Conservation (phyloP, 495 filamentous ascomycete genomes). For the Aspergillus nanangensis region DNA sequence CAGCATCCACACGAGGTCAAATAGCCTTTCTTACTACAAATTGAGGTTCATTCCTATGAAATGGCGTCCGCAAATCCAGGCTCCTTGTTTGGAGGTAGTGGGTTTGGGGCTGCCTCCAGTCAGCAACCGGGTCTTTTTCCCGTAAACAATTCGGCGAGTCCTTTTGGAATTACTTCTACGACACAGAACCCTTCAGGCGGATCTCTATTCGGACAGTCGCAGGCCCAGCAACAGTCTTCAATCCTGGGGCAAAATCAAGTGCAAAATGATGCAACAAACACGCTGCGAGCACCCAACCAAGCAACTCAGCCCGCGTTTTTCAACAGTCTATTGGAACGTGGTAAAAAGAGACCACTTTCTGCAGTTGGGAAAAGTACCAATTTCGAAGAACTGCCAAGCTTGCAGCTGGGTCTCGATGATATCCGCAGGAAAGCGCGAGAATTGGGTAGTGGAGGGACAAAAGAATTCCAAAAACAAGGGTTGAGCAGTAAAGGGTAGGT, state of each 20-base stretch:
- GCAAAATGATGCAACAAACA: slow-evolving; percentile 14
- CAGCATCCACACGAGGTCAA: too few species aligned
- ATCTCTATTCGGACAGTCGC: slow-evolving; percentile 27
- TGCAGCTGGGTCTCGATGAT: slow-evolving; percentile 83
- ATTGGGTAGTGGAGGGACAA: slow-evolving; percentile 54
- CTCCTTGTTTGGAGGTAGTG: slow-evolving; percentile 34
- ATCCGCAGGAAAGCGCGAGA: slow-evolving; percentile 79
- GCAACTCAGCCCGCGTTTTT: slow-evolving; percentile 67
- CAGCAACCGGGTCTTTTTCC: slow-evolving; percentile 30
- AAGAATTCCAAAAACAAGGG: slow-evolving; percentile 38
- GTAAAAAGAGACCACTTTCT: slow-evolving; percentile 47
- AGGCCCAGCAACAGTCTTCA: slow-evolving; percentile 33
- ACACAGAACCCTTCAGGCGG: slow-evolving; percentile 22
- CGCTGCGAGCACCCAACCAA: slow-evolving; percentile 21
- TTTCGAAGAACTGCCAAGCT: slow-evolving; percentile 46
- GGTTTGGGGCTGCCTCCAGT: slow-evolving; percentile 26
- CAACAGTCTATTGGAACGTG: slow-evolving; percentile 78
- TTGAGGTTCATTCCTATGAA: too few species aligned
- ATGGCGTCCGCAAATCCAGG: slow-evolving; percentile 23
- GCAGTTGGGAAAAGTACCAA: slow-evolving; percentile 30
- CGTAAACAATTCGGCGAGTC: slow-evolving; percentile 26
- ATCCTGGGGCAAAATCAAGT: slow-evolving; percentile 27
- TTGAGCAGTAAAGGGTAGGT: slow-evolving; percentile 63
- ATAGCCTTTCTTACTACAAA: too few species aligned
- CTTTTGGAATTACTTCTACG: slow-evolving; percentile 20